Evolutionary conservation across 768 basidiomycete species (phyloP).

Genomic region (Mycena maculata): DNA sequence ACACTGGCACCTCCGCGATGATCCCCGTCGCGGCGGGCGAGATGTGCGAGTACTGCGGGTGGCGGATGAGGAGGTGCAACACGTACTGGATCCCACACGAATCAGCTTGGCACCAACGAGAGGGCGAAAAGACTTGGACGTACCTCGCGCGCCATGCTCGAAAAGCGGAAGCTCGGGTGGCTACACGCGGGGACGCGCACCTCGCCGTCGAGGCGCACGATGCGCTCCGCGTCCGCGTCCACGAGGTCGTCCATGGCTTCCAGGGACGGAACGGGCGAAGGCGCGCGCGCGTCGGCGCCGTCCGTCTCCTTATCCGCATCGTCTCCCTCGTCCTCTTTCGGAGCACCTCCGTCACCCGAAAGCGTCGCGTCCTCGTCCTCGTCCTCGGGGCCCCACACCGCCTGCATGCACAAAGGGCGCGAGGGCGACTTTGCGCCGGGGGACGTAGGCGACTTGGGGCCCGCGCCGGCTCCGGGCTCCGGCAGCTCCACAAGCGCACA

Average conservation of each 20-base stretch:
- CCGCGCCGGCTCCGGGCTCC: background rate
- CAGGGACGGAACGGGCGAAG: constrained; percentile 28
- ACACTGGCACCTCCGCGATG: constrained; percentile 25
- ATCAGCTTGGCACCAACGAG: background rate
- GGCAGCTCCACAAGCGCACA: constrained; percentile 20
- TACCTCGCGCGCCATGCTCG: constrained; percentile 31
- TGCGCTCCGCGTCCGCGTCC: constrained; percentile 13
- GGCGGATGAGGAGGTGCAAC: constrained; percentile 24
- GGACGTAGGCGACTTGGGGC: background rate
- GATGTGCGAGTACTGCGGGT: constrained; percentile 33
- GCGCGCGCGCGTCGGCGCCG: constrained; percentile 1
- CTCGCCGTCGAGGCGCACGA: constrained; percentile 34
- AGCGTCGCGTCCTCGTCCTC: background rate
- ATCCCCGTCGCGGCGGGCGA: constrained; percentile 28
- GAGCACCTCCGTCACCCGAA: background rate
- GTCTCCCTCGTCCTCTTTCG: background rate
- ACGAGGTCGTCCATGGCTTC: constrained; percentile 18
- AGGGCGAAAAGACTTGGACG: constrained; percentile 4
- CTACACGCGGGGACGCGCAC: constrained; percentile 30
- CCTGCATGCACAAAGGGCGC: constrained; percentile 19
- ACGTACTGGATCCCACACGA: constrained; percentile 15
- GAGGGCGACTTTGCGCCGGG: background rate
- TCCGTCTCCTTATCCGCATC: no score
- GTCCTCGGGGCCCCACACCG: constrained; percentile 1
- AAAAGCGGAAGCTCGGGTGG: constrained; percentile 31